phyloP scores from a whole-genome alignment of 2,329 filamentous ascomycete genomes.

The Diplodia sapinea region DNA sequence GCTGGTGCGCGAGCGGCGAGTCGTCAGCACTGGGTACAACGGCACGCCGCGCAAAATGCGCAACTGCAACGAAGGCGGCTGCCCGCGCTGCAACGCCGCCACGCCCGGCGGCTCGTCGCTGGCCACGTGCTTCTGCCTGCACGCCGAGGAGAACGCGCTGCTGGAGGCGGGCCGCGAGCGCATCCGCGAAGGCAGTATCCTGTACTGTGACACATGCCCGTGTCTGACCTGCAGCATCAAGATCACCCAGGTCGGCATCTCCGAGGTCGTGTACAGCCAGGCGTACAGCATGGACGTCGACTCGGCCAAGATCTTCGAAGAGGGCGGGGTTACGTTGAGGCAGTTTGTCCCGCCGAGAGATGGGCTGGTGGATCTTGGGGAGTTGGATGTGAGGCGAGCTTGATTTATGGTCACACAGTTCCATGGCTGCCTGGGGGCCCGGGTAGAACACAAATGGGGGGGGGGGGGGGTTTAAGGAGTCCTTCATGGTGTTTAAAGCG shows the following conservation, averaged over 20 bases:
- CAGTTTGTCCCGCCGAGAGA: conserved; percentile 66
- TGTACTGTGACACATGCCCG: conserved; percentile 96
- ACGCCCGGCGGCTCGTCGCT: conserved; percentile 73
- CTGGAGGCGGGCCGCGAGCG: conserved; percentile 92
- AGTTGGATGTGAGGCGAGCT: neutral
- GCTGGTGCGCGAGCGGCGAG: conserved; percentile 80
- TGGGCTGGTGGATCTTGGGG: conserved; percentile 22
- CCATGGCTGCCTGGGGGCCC: no score
- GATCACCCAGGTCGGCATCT: conserved; percentile 94
- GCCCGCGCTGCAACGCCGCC: conserved; percentile 80
- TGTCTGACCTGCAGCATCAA: conserved; percentile 98
- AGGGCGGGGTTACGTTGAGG: conserved; percentile 82
- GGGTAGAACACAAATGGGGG: neutral
- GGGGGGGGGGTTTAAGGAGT: no score
- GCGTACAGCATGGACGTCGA: conserved; percentile 90
- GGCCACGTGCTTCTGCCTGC: conserved; percentile 91
- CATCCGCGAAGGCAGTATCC: conserved; percentile 77
- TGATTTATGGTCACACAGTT: neutral
- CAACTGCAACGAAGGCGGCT: conserved; percentile 94
- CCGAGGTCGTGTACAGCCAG: conserved; percentile 92
- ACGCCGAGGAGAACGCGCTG: conserved; percentile 96
- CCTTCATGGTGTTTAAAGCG: no score
- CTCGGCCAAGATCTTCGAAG: conserved; percentile 79
- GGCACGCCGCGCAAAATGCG: conserved; percentile 87
- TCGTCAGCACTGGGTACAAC: conserved; percentile 96